Conservation (phyloP, 2,329 filamentous ascomycete genomes). For the Aspergillus glaucus region DNA sequence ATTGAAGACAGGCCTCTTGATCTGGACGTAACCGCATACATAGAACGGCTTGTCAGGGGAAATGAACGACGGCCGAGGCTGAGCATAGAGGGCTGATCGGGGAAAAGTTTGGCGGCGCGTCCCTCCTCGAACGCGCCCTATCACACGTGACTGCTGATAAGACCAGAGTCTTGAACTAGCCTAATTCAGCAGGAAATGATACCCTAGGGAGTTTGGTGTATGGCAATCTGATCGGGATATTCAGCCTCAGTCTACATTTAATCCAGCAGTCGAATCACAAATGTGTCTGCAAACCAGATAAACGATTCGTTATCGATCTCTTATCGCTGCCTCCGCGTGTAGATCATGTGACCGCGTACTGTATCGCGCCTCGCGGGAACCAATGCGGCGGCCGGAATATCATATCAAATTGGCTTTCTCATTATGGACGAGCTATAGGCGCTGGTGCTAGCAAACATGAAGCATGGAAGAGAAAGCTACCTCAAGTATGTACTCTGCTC, state of each 20-base stretch:
- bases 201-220: no score
- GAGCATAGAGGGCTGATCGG: neutral
- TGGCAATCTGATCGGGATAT: no score
- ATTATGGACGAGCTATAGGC: neutral
- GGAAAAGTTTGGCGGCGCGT: neutral
- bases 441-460: conserved; percentile 26
- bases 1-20: conserved; percentile 13
- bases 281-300: no score
- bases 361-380: neutral
- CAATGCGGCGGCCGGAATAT: conserved; percentile 1
- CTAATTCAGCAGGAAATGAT: neutral
- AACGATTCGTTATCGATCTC: neutral
- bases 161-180: neutral
- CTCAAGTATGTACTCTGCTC: conserved; percentile 23
- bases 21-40: conserved; percentile 19
- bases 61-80: neutral
- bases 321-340: neutral
- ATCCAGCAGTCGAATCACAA: no score
- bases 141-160: conserved; percentile 19
- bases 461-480: conserved; percentile 33
- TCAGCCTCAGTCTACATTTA: no score
- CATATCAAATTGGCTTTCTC: neutral
- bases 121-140: conserved; percentile 7
- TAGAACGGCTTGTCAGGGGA: conserved; percentile 12
- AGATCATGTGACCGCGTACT: neutral